These are phyloP conservation scores for Parietaria judaica DNA, from an alignment of 306 rosid species.

Conservation along the genomic window DNA sequence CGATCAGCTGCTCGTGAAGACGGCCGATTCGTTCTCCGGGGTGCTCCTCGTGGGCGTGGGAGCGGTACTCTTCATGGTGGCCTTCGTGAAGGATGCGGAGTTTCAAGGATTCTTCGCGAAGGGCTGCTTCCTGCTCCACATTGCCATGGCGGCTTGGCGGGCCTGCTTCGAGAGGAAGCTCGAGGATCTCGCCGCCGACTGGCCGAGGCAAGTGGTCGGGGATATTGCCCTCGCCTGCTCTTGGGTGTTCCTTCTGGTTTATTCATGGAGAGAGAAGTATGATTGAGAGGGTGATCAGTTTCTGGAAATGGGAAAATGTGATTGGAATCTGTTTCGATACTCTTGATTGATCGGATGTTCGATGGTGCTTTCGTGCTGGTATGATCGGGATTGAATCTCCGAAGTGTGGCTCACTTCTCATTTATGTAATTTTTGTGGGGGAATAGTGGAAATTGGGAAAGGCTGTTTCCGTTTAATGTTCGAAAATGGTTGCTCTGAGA, in stretches of 20 bases:
- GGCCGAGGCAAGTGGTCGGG: slow-evolving; percentile 69
- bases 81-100: slow-evolving; percentile 70
- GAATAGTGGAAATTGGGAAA: too few species aligned
- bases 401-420: too few species aligned
- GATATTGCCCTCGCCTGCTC: slow-evolving; percentile 70
- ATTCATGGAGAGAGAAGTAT: slow-evolving; percentile 80
- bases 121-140: slow-evolving; percentile 76
- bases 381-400: too few species aligned
- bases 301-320: too few species aligned
- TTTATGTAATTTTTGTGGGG: too few species aligned
- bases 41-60: slow-evolving; percentile 66
- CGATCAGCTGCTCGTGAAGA: slow-evolving; percentile 61
- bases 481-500: too few species aligned
- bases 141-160: slow-evolving; percentile 85
- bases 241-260: slow-evolving; percentile 67
- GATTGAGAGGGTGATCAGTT: slow-evolving; percentile 26
- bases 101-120: slow-evolving; percentile 87
- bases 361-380: too few species aligned
- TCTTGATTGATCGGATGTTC: too few species aligned
- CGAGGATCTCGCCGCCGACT: slow-evolving; percentile 57
- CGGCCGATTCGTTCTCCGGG: slow-evolving; percentile 86
- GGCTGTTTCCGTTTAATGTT: too few species aligned
- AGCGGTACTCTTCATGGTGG: slow-evolving; percentile 64
- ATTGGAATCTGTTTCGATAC: too few species aligned
- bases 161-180: slow-evolving; percentile 51